phyloP scores from a whole-genome alignment of 768 basidiomycete species.

The Russula earlei region DNA sequence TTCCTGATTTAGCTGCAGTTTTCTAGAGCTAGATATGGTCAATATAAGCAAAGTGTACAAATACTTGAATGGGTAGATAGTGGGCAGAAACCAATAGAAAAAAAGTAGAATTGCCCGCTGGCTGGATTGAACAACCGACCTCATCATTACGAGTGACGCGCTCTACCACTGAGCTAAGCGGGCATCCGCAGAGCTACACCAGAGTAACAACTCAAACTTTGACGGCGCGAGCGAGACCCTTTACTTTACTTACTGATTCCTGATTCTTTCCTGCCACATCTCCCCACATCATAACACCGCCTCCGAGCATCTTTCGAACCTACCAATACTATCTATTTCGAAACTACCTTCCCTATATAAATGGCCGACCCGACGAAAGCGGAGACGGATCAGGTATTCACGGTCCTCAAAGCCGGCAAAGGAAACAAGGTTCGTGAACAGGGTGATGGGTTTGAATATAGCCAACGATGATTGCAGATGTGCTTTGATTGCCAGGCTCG shows the following conservation, averaged over 20 bases:
- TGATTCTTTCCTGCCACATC: too few relatives aligned
- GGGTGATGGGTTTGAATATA: not conserved
- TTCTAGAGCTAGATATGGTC: too few relatives aligned
- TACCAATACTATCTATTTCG: not conserved
- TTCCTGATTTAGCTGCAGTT: too few relatives aligned
- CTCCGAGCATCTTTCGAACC: not conserved
- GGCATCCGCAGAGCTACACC: not conserved
- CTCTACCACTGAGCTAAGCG: constrained; percentile 27
- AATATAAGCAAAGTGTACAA: too few relatives aligned
- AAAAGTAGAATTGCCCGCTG: constrained; percentile 15
- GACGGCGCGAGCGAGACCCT: too few relatives aligned
- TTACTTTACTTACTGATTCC: too few relatives aligned
- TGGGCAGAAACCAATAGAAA: too few relatives aligned
- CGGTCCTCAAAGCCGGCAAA: constrained; percentile 71
- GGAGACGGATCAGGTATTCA: constrained; percentile 83
- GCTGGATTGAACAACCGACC: constrained; percentile 22
- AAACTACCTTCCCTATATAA: not conserved
- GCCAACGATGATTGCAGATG: constrained; percentile 33
- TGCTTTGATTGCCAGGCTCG: constrained; percentile 95
- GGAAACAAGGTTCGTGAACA: constrained; percentile 62
- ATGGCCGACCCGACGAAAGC: constrained; percentile 78
- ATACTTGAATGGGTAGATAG: too few relatives aligned
- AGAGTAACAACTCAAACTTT: too few relatives aligned
- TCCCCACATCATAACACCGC: not conserved
- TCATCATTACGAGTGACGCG: constrained; percentile 25